Evolutionary conservation across 805 yeast genomes (phyloP), one percentile per base, ranked within the genome.

Genomic region (Saccharomycopsis microspora): DNA sequence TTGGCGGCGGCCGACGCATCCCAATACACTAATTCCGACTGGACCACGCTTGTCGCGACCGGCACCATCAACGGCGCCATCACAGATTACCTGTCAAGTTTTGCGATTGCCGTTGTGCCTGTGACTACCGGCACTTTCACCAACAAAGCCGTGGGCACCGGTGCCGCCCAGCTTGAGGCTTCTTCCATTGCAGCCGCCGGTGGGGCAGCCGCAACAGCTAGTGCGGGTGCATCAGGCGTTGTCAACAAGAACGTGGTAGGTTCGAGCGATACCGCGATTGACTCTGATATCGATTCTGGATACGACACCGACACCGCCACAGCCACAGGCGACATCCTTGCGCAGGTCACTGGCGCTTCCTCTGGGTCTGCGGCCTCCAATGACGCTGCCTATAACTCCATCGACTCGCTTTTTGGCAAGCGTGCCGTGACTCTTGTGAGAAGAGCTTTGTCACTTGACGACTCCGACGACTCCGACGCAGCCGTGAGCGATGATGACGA

Each of bases 31-130:
- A 33, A 39, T 10, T 40, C 39, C 31, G 41, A 32, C 31, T 69
- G 72, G 72, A 56, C 68, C 43, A 67, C 72, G 54, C 57, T 68
- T 58, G 65, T 68, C 10, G 71, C 71, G 56, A 56, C 60, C 19
- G 61, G 66, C 42, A 65, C 70, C 42, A 65, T 60, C 58, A 47
- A 58, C 19, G 63, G 65, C 47, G 73, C 68, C 52, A 49, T 61
- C 37, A 60, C 70, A 37, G 60, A 61, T 37, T 64, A 64, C 58
- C 47, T 62, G 35, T 58, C 65, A 28, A 59, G 67, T 39, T 68
- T 68, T 49, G 74, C 71, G 60, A 65, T 68, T 47, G 72, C 71
- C 30, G 70, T 68, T 30, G 54, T 51, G 5, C 49, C 54, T 8
- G 49, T 51, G 27, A 60, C 69, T 31, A 54, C 71, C 34, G 51